phyloP scores from a whole-genome alignment of 2,329 filamentous ascomycete genomes.

The Verticillium albo-atrum region DNA sequence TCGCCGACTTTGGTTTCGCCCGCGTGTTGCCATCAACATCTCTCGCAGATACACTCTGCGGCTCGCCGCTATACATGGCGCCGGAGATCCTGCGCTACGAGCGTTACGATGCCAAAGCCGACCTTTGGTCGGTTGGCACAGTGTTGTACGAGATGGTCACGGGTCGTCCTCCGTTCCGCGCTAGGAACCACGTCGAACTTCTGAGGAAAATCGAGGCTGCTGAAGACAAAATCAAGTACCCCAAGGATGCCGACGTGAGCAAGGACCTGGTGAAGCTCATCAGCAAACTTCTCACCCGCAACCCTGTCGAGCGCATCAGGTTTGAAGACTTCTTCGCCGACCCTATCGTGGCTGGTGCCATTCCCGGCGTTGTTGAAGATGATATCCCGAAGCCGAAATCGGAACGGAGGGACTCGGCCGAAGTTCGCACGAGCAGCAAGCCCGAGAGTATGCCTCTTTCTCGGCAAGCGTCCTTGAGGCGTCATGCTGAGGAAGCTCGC shows the following conservation, averaged over 20 bases:
- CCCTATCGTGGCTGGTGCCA: slow-evolving; percentile 65
- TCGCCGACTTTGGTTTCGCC: slow-evolving; percentile 83
- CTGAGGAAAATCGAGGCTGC: slow-evolving; percentile 86
- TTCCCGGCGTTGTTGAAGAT: slow-evolving; percentile 77
- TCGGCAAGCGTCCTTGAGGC: slow-evolving; percentile 33
- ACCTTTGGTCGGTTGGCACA: slow-evolving; percentile 86
- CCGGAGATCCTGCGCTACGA: slow-evolving; percentile 83
- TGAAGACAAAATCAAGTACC: slow-evolving; percentile 81
- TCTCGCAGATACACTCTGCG: slow-evolving; percentile 73
- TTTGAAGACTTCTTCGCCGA: slow-evolving; percentile 84
- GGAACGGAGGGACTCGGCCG: slow-evolving; percentile 25
- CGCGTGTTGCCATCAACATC: slow-evolving; percentile 83
- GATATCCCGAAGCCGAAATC: slow-evolving; percentile 51
- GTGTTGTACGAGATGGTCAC: slow-evolving; percentile 81
- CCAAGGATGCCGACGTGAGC: slow-evolving; percentile 66
- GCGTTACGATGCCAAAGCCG: slow-evolving; percentile 69
- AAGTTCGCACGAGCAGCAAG: not conserved
- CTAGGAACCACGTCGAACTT: slow-evolving; percentile 79
- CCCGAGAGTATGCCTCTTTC: slow-evolving; percentile 18
- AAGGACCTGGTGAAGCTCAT: slow-evolving; percentile 78
- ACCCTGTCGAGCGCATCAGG: slow-evolving; percentile 76
- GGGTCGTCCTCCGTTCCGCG: slow-evolving; percentile 82
- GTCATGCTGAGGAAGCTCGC: slow-evolving; percentile 28
- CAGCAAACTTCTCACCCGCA: slow-evolving; percentile 75
- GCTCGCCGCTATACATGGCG: slow-evolving; percentile 79